Base-by-base conservation (phyloP, 148 eudicot species). In the Camellia lanceoleosa region DNA sequence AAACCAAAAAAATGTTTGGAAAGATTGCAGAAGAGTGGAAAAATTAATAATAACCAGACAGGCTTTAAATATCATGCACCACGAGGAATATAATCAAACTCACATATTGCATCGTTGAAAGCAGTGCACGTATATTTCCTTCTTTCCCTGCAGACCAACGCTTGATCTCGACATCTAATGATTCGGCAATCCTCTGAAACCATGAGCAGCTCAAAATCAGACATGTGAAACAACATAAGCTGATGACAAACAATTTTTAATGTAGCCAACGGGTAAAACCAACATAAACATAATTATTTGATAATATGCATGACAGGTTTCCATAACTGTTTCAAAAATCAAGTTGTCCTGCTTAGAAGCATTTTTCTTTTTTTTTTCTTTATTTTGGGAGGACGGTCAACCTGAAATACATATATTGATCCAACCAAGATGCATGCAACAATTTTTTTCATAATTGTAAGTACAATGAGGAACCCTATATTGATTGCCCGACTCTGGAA, bases 81-180 rank as follows among this genome's bases (percentile, higher is more conserved):
- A 20, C 30, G 75, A 72, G 56, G 42, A 72, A 72, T 15, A 51
- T 42, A 60, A 62, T 78, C 19, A 72, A 46, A 82, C 92, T n/a
- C 79, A 92, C 95, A 80, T 92, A 90, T 89, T 91, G 94, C 82
- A 91, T 65, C 19, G 92, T 91, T 77, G 94, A 87, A 43, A 91
- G 88, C 76, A 91, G 78, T n/a, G 94, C 94, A 38, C 92, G 94
- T 85, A 91, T 78, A 81, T 91, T 91, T 80, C 92, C 94, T 83
- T 91, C 94, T 81, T 91, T 91, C 54, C 94, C 94, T 16, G 87
- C 88, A 67, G 94, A 82, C 94, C 94, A 91, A 42, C 94, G 88
- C 87, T 83, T 91, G 87, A 91, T 85, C 70, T 91, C 92, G 83
- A 71, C 73, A 87, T 91, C 94, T 20, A 91, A 81, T 20, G 92